Evolutionary conservation across 805 yeast species (phyloP), one percentile per base, ranked within the genome.

Genomic region (Candida golubevii): DNA sequence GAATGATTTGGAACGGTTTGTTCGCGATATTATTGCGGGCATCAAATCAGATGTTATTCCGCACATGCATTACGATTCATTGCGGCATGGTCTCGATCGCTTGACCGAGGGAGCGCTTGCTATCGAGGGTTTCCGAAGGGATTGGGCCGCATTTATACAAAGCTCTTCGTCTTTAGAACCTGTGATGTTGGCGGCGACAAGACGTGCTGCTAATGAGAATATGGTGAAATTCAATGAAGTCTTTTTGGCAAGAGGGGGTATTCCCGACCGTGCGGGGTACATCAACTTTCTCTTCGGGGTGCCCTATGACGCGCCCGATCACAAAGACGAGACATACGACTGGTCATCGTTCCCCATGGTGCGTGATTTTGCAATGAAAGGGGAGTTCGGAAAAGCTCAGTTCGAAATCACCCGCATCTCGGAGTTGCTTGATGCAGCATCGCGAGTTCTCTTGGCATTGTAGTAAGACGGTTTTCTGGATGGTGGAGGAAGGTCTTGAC

Each of bases 171-270:
- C 85, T 2, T 56, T 80, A 4, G 95, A 90, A 59, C 89, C 95
- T 1, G 78, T 88, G 1, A 59, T 84, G 44, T 66, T 87, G 33
- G 75, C 90, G 0, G 80, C 82, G 37, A 81, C 78, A 50, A 72
- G 98, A 55, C 79, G 87, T 83, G 79, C 79, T 45, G 85, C 93
- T 87, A 90, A 90, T 62, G 74, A 79, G n/a, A 79, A 79, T 48
- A 63, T 88, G 55, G 62, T 78, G 4, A 60, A 65, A 12, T 69
- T 86, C 45, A 83, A 82, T 49, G 76, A 75, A 49, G 61, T 69
- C 14, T 75, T 86, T 50, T 57, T 83, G 8, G 59, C 68, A 7
- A 59, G 68, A 1, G 66, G 64, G 7, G 78, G 78, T 1, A 54
- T 77, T 1, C 69, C 71, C 4, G 57, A 65, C 6, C 71, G 96